A percentile compares a stretch with the other conserved stretches of the same genome.
Conservation (phyloP, 148 eudicot species). For the Salicornia ramosissima region DNA sequence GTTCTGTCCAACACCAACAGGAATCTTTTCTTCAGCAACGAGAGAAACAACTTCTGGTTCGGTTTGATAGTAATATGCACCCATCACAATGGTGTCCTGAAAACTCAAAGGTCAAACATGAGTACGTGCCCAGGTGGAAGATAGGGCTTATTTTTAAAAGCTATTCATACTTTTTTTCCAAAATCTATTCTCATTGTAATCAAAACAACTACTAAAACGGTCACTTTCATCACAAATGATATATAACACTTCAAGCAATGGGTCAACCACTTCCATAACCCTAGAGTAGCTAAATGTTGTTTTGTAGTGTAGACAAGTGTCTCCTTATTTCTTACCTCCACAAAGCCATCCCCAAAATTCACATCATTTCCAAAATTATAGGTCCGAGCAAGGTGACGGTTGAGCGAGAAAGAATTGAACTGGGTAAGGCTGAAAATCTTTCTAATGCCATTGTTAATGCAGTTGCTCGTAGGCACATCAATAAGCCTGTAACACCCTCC, state of each 20-base stretch:
- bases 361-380: constrained; percentile 85
- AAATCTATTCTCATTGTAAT: background rate
- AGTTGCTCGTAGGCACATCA: constrained; percentile 97
- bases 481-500: constrained; percentile 95
- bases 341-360: constrained; percentile 86
- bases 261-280: background rate
- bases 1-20: constrained; percentile 86
- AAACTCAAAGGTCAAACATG: background rate
- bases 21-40: constrained; percentile 71
- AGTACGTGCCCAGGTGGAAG: background rate
- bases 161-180: too few relatives aligned
- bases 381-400: constrained; percentile 79
- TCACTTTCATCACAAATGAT: background rate
- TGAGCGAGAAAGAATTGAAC: constrained; percentile 88
- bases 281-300: background rate
- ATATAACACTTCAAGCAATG: background rate
- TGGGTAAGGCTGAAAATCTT: constrained; percentile 94
- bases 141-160: background rate
- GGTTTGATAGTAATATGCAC: constrained; percentile 93
- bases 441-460: constrained; percentile 84
- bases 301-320: background rate
- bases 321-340: constrained; percentile 54
- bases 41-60: constrained; percentile 76
- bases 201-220: background rate
- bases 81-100: constrained; percentile 93